A percentile compares a stretch with the other conserved stretches of the same genome.
phyloP scores from a whole-genome alignment of 805 yeast species.

The Pichia thaimueangensis region DNA sequence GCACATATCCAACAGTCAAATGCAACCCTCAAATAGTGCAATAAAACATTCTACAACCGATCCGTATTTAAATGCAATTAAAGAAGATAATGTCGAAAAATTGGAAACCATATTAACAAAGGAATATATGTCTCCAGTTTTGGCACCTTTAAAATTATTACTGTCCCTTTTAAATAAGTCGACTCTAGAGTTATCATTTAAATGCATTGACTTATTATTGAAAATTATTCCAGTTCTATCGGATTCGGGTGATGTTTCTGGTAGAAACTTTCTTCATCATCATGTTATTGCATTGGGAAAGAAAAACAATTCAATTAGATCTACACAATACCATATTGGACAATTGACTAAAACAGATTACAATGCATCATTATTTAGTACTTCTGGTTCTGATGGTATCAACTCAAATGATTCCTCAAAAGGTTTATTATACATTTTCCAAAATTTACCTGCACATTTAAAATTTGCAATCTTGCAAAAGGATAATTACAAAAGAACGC shows the following conservation, averaged over 20 bases:
- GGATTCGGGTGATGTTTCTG: slow-evolving; percentile 69
- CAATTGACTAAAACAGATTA: slow-evolving; percentile 13
- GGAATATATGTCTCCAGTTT: slow-evolving; percentile 38
- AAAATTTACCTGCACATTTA: slow-evolving; percentile 46
- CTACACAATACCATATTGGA: slow-evolving; percentile 10
- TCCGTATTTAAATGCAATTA: slow-evolving; percentile 21
- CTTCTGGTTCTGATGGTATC: slow-evolving; percentile 59
- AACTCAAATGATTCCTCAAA: slow-evolving; percentile 51
- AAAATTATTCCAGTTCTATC: slow-evolving; percentile 44
- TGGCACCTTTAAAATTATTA: slow-evolving; percentile 48
- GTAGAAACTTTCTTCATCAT: slow-evolving; percentile 81
- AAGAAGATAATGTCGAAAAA: slow-evolving; percentile 28
- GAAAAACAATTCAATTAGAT: slow-evolving; percentile 35
- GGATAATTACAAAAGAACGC: slow-evolving; percentile 76
- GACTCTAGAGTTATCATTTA: slow-evolving; percentile 46
- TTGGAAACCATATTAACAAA: slow-evolving; percentile 40
- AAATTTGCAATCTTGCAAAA: slow-evolving; percentile 53
- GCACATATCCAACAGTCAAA: no score
- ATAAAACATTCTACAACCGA: slow-evolving; percentile 12
- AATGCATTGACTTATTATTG: slow-evolving; percentile 54
- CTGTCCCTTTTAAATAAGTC: slow-evolving; percentile 62
- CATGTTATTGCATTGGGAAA: slow-evolving; percentile 75
- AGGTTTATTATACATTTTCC: slow-evolving; percentile 55
- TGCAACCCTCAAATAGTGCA: neutral
- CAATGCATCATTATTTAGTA: slow-evolving; percentile 42